Conservation (phyloP, 1,139 yeast genomes). For the Blastobotrys arbuscula region DNA sequence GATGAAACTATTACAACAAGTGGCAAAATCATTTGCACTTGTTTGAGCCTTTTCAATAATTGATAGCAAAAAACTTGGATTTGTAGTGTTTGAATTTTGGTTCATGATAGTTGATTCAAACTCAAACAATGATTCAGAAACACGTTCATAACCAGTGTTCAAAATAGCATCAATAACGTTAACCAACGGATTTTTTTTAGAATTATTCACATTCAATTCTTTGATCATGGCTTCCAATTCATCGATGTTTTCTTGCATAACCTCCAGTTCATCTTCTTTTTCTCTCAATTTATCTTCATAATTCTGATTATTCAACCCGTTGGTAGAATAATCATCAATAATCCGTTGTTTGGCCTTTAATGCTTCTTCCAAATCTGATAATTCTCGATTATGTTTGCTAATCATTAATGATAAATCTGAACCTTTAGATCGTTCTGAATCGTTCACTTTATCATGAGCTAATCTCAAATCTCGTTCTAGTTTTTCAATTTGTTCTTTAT, state of each 20-base stretch:
- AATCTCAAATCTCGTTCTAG: slow-evolving; percentile 63
- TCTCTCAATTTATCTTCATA: slow-evolving; percentile 51
- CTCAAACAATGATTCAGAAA: slow-evolving; percentile 70
- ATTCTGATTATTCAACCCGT: slow-evolving; percentile 28
- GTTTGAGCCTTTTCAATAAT: slow-evolving; percentile 67
- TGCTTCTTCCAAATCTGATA: slow-evolving; percentile 36
- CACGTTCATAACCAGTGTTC: slow-evolving; percentile 60
- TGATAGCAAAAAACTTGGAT: slow-evolving; percentile 62
- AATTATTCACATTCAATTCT: slow-evolving; percentile 42
- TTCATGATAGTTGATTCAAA: slow-evolving; percentile 77
- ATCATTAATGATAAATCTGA: slow-evolving; percentile 58
- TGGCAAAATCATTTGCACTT: slow-evolving; percentile 74
- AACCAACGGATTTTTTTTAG: slow-evolving; percentile 49
- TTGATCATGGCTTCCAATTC: slow-evolving; percentile 49
- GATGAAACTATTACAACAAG: slow-evolving; percentile 67
- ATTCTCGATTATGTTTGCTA: slow-evolving; percentile 52
- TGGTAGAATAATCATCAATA: slow-evolving; percentile 28
- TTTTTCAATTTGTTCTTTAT: slow-evolving; percentile 61
- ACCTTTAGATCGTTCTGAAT: slow-evolving; percentile 62
- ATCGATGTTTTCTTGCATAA: slow-evolving; percentile 42
- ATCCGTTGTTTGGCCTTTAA: slow-evolving; percentile 35
- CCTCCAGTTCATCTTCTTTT: slow-evolving; percentile 74
- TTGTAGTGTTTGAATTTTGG: slow-evolving; percentile 69
- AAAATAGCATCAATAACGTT: slow-evolving; percentile 66
- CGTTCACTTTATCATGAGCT: slow-evolving; percentile 53